Percentiles rank a stretch among this genome's conserved stretches.
Evolutionary conservation across 108 stramenopile genomes (phyloP).

Genomic region (Schizochytrium sp.): DNA sequence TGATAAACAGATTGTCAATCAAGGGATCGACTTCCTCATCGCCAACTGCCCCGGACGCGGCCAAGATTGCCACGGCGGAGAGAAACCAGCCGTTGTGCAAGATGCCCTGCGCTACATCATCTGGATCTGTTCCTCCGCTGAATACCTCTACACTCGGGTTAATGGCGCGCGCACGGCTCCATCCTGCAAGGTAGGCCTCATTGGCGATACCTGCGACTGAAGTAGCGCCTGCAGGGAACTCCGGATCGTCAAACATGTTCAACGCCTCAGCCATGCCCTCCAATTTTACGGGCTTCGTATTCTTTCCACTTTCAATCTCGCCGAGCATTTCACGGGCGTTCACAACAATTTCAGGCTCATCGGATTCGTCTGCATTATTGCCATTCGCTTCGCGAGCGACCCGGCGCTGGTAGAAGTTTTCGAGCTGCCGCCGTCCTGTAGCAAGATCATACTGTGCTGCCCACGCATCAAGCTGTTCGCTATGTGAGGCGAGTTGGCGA

Average conservation of each 20-base stretch:
- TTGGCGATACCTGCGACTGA: background rate
- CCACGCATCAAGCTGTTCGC: background rate
- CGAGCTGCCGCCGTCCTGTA: background rate
- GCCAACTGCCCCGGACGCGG: slow-evolving; percentile 12
- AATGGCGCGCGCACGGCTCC: background rate
- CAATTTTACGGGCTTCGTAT: background rate
- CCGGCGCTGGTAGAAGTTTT: background rate
- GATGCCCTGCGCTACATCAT: slow-evolving; percentile 20
- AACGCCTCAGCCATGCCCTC: background rate
- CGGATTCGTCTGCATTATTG: background rate
- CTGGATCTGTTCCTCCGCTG: slow-evolving; percentile 32
- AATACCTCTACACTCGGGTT: slow-evolving; percentile 24
- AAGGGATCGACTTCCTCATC: slow-evolving; percentile 15
- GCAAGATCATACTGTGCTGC: background rate
- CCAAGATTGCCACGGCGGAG: slow-evolving; percentile 11
- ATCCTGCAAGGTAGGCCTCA: background rate
- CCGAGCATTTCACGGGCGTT: background rate
- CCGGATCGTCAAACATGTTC: background rate
- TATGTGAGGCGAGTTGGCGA: background rate
- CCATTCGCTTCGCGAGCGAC: background rate
- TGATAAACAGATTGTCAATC: slow-evolving; percentile 18
- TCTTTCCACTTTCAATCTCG: background rate
- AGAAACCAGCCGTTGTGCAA: slow-evolving; percentile 30
- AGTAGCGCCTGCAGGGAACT: background rate
- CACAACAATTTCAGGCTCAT: background rate